phyloP scores from a whole-genome alignment of 2,329 filamentous ascomycete species.

The Aspergillus sp. region DNA sequence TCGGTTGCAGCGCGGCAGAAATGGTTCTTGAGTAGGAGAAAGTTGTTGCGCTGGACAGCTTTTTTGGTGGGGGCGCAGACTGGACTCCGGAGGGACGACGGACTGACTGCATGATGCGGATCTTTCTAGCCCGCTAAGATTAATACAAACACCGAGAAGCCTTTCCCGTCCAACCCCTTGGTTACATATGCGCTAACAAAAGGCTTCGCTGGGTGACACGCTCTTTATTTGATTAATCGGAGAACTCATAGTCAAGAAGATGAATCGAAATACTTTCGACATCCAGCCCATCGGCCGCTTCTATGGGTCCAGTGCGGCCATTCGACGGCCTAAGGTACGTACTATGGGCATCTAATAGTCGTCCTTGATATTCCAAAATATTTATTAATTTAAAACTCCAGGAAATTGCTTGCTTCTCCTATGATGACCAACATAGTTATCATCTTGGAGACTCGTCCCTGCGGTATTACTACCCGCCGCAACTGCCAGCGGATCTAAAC shows the following conservation, averaged over 20 bases:
- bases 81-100: not conserved
- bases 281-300: conserved; percentile 72
- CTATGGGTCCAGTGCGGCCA: conserved; percentile 64
- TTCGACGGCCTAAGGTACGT: conserved; percentile 70
- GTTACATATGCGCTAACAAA: not conserved
- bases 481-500: conserved; percentile 70
- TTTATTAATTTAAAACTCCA: conserved; percentile 36
- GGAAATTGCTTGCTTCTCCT: conserved; percentile 94
- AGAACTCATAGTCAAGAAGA: conserved; percentile 13
- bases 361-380: not conserved
- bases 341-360: not conserved
- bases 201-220: not conserved
- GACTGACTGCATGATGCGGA: conserved; percentile 6
- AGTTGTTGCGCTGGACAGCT: conserved; percentile 11
- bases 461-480: conserved; percentile 82
- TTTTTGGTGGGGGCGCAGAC: conserved; percentile 18
- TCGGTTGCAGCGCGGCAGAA: not conserved
- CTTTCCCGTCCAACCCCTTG: not conserved
- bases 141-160: conserved; percentile 1
- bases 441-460: conserved; percentile 75
- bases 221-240: not conserved
- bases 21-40: not conserved
- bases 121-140: conserved; percentile 10
- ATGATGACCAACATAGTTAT: conserved; percentile 78
- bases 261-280: conserved; percentile 52